Evolutionary conservation across 176 grass and related monocot species (phyloP).

Genomic region (Triticum urartu): DNA sequence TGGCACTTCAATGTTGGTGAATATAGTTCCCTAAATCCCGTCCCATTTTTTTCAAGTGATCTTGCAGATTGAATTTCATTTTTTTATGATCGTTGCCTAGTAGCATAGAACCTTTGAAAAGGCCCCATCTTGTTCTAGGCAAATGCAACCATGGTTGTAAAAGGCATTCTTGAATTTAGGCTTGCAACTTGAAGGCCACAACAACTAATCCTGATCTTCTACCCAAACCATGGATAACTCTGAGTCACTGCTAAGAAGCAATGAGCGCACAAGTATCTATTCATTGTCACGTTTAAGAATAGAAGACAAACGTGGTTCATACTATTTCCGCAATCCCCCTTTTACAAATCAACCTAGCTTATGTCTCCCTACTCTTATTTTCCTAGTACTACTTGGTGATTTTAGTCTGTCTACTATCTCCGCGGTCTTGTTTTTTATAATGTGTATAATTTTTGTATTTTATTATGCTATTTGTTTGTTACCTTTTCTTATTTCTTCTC

Average conservation of each 20-base stretch:
- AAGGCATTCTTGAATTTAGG: background rate
- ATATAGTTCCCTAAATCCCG: background rate
- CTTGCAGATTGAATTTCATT: background rate
- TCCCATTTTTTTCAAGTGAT: background rate
- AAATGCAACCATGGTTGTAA: conserved; percentile 17
- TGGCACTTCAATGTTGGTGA: background rate
- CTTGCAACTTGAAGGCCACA: background rate
- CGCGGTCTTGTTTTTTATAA: background rate
- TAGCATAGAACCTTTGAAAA: background rate
- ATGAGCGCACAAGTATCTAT: background rate
- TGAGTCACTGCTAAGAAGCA: background rate
- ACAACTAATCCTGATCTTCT: background rate
- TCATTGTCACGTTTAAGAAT: background rate
- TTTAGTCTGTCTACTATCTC: background rate
- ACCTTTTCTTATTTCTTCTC: background rate
- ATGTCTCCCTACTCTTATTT: background rate
- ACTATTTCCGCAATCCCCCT: background rate
- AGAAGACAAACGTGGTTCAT: background rate
- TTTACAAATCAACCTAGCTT: background rate
- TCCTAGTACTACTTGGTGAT: background rate
- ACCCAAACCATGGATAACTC: background rate
- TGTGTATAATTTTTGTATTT: background rate
- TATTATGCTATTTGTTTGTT: background rate
- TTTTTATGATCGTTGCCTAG: background rate
- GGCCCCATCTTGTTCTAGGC: background rate